Percentiles rank a stretch among this genome's conserved stretches.
These are phyloP conservation scores for Microcera coccophila DNA, from an alignment of 2,329 filamentous ascomycete genomes.

Conservation along the genomic window DNA sequence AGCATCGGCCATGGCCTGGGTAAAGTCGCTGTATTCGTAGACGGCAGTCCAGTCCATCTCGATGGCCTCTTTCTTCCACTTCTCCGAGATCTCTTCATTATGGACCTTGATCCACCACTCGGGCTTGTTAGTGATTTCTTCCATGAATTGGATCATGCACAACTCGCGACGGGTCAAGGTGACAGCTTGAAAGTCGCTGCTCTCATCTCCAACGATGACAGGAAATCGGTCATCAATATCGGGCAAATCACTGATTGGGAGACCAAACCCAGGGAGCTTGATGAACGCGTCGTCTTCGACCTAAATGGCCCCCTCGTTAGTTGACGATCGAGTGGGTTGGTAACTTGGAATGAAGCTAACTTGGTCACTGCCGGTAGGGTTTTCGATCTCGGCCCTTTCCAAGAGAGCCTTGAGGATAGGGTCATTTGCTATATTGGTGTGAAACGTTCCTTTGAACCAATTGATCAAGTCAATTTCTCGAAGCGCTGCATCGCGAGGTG, in stretches of 20 bases:
- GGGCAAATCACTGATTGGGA: conserved; percentile 16
- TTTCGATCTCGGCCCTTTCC: too few species aligned
- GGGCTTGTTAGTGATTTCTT: conserved; percentile 29
- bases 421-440: too few species aligned
- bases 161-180: conserved; percentile 25
- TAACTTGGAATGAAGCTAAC: too few species aligned
- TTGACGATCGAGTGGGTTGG: too few species aligned
- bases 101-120: conserved; percentile 29
- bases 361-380: too few species aligned
- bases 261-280: conserved; percentile 25
- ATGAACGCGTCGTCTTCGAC: background rate
- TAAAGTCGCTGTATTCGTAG: conserved; percentile 20
- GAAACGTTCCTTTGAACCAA: too few species aligned
- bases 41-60: conserved; percentile 21
- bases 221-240: conserved; percentile 18
- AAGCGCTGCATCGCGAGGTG: too few species aligned
- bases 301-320: background rate
- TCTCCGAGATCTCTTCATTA: conserved; percentile 16
- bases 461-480: too few species aligned
- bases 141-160: conserved; percentile 27
- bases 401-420: too few species aligned
- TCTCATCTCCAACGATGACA: conserved; percentile 8
- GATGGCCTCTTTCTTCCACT: conserved; percentile 26
- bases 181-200: conserved; percentile 14
- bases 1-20: conserved; percentile 25